Percentiles rank a stretch among this genome's conserved stretches.
Evolutionary conservation across 805 yeast species (phyloP).

Genomic region (Zygoascus tannicola): DNA sequence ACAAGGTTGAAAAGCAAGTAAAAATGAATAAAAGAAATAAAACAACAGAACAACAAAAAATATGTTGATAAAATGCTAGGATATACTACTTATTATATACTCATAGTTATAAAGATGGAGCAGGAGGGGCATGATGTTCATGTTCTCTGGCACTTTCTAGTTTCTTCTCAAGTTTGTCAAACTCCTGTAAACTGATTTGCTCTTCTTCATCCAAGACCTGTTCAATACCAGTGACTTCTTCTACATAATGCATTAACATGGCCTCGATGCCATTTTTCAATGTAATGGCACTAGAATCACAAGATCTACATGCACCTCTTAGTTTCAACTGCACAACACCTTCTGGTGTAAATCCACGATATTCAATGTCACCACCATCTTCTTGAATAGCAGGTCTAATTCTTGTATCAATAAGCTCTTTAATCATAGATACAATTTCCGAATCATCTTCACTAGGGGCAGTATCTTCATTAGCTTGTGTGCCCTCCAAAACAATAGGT

Average conservation of each 20-base stretch:
- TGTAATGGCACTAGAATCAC: slow-evolving; percentile 86
- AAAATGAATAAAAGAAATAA: background rate
- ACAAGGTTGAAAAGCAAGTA: background rate
- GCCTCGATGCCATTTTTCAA: slow-evolving; percentile 91
- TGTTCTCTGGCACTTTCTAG: slow-evolving; percentile 29
- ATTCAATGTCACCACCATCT: slow-evolving; percentile 96
- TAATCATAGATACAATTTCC: slow-evolving; percentile 81
- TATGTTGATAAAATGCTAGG: no score
- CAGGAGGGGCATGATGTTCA: slow-evolving; percentile 12
- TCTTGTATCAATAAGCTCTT: slow-evolving; percentile 86
- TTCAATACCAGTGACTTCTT: slow-evolving; percentile 82
- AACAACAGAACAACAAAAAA: background rate
- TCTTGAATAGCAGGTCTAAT: slow-evolving; percentile 97
- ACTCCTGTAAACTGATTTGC: slow-evolving; percentile 66
- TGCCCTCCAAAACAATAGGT: slow-evolving; percentile 39
- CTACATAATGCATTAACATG: slow-evolving; percentile 96
- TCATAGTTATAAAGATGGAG: no score
- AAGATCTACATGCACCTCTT: slow-evolving; percentile 93
- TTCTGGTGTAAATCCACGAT: slow-evolving; percentile 73
- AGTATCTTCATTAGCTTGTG: slow-evolving; percentile 24
- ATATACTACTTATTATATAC: no score
- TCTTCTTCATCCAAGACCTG: slow-evolving; percentile 80
- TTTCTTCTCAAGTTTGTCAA: slow-evolving; percentile 69
- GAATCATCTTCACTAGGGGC: slow-evolving; percentile 55
- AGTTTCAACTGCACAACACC: slow-evolving; percentile 84